These are phyloP conservation scores for Ceratobasidium sp. DNA, from an alignment of 1,284 basidiomycete genomes.

Conservation along the genomic window DNA sequence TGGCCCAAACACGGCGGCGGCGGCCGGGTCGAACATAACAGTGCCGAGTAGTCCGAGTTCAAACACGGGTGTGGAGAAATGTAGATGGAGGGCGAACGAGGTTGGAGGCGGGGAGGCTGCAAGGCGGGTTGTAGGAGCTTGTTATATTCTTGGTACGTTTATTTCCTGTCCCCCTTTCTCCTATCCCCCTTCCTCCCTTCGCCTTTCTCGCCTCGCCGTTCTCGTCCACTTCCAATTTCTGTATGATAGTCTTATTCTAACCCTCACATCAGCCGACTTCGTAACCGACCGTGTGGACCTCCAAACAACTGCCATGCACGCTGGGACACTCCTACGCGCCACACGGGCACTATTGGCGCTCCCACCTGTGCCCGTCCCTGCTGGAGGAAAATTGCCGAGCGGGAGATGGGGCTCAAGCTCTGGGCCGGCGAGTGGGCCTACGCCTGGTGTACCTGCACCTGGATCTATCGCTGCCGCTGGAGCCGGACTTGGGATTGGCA, in stretches of 20 bases:
- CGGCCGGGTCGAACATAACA: not conserved
- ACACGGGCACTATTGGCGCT: slow-evolving; percentile 1
- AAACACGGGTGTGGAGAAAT: slow-evolving; percentile 7
- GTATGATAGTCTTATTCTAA: too few relatives aligned
- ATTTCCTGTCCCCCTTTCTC: not conserved
- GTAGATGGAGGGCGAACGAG: slow-evolving; percentile 24
- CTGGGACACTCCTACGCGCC: slow-evolving; percentile 26
- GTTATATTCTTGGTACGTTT: slow-evolving; percentile 32
- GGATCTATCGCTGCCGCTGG: too few relatives aligned
- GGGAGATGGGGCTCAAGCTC: slow-evolving; percentile 26
- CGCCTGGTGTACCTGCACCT: not conserved
- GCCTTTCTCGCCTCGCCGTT: too few relatives aligned
- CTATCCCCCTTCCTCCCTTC: too few relatives aligned
- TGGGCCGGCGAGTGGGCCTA: not conserved
- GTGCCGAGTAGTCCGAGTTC: not conserved
- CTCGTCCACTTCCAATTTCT: too few relatives aligned
- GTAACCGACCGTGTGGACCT: slow-evolving; percentile 34
- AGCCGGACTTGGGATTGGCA: too few relatives aligned
- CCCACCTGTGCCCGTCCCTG: slow-evolving; percentile 29
- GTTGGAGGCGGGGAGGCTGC: slow-evolving; percentile 29
- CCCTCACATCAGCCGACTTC: slow-evolving; percentile 17
- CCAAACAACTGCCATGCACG: slow-evolving; percentile 2
- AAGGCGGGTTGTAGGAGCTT: slow-evolving; percentile 14
- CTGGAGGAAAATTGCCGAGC: slow-evolving; percentile 5
- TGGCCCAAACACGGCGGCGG: not conserved